These are phyloP conservation scores for Neofusicoccum parvum DNA, from an alignment of 2,329 filamentous ascomycete genomes.

Conservation along the genomic window DNA sequence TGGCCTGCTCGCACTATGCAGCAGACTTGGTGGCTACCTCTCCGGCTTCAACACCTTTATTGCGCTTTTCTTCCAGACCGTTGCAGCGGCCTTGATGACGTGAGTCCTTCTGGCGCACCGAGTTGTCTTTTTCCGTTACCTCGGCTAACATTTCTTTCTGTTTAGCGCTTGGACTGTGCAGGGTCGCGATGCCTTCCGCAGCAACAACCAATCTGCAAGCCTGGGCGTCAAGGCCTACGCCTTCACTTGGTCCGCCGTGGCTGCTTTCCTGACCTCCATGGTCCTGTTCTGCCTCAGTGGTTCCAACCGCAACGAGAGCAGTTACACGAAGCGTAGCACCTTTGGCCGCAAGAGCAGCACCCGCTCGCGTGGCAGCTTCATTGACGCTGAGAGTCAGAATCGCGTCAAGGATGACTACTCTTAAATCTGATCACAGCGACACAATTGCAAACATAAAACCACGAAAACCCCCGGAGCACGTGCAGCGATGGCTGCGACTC, in stretches of 20 bases:
- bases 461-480: neutral
- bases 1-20: slow-evolving; percentile 69
- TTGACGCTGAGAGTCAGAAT: slow-evolving; percentile 58
- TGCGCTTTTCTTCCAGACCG: slow-evolving; percentile 69
- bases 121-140: slow-evolving; percentile 7
- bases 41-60: slow-evolving; percentile 60
- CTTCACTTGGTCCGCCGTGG: slow-evolving; percentile 75
- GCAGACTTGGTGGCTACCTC: slow-evolving; percentile 69
- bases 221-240: slow-evolving; percentile 72
- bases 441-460: neutral
- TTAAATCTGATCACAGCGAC: slow-evolving; percentile 36
- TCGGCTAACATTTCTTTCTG: neutral
- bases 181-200: slow-evolving; percentile 67
- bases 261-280: slow-evolving; percentile 65
- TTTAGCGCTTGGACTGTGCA: slow-evolving; percentile 67
- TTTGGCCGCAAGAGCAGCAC: slow-evolving; percentile 56
- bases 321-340: slow-evolving; percentile 39
- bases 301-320: slow-evolving; percentile 38
- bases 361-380: slow-evolving; percentile 53
- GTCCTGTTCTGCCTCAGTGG: slow-evolving; percentile 69
- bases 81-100: slow-evolving; percentile 76
- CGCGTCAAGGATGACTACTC: slow-evolving; percentile 73
- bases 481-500: neutral
- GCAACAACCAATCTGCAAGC: slow-evolving; percentile 57
- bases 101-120: slow-evolving; percentile 47